Conservation (phyloP, 2,329 filamentous ascomycete species). For the Neofusicoccum laricinum region DNA sequence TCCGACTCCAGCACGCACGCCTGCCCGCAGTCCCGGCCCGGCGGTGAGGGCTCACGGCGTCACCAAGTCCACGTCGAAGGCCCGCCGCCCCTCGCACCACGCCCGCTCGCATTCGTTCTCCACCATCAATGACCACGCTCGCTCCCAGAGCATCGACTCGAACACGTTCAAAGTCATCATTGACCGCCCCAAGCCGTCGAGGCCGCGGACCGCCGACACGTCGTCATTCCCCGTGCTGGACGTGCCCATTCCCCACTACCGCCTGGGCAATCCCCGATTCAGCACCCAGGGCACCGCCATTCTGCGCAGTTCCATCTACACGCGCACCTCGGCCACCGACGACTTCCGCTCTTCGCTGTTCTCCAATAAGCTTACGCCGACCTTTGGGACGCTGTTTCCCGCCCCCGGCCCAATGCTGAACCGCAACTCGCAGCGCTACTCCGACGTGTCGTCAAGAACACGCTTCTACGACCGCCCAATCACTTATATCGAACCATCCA, state of each 20-base stretch:
- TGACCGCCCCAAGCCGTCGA: conserved; percentile 61
- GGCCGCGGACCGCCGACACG: conserved; percentile 62
- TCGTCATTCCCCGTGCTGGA: conserved; percentile 60
- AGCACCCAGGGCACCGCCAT: conserved; percentile 72
- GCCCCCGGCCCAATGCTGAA: conserved; percentile 35
- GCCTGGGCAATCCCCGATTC: conserved; percentile 78
- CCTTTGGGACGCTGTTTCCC: conserved; percentile 42
- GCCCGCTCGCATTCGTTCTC: conserved; percentile 71
- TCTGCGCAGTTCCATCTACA: conserved; percentile 77
- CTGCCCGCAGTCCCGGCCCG: conserved; percentile 19
- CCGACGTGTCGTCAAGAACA: conserved; percentile 27
- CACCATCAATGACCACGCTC: conserved; percentile 64
- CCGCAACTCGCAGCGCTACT: conserved; percentile 30
- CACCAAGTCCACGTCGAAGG: conserved; percentile 20
- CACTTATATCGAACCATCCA: conserved; percentile 34
- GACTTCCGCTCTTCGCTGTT: conserved; percentile 64
- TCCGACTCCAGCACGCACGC: conserved; percentile 27
- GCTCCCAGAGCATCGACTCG: conserved; percentile 53
- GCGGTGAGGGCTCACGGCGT: conserved; percentile 4
- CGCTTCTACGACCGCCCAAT: conserved; percentile 20
- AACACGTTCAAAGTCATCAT: conserved; percentile 79
- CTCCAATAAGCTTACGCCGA: conserved; percentile 36
- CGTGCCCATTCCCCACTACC: conserved; percentile 79
- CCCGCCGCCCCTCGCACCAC: conserved; percentile 26
- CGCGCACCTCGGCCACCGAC: conserved; percentile 63